Percentiles rank a stretch among this genome's conserved stretches.
phyloP scores from a whole-genome alignment of 2,329 filamentous ascomycete genomes.

The Xylaria multiplex region DNA sequence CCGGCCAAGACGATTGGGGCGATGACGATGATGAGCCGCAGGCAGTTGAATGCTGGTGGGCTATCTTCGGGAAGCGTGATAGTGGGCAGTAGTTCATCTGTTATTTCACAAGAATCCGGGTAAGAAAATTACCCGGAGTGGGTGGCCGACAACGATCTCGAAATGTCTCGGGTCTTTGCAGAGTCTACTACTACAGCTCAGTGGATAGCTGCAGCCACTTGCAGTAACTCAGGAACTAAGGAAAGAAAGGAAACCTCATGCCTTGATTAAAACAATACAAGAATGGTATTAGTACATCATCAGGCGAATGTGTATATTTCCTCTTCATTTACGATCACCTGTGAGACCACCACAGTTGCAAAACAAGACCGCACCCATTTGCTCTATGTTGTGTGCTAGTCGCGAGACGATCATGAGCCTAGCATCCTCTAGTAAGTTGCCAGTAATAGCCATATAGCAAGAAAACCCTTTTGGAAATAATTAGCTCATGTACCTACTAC shows the following conservation, averaged over 20 bases:
- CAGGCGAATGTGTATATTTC: not conserved
- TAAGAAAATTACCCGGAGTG: too few relatives aligned
- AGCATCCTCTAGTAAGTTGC: not conserved
- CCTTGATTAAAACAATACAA: too few relatives aligned
- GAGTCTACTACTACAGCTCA: too few relatives aligned
- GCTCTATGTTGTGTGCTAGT: not conserved
- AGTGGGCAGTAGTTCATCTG: not conserved
- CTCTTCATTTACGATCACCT: not conserved
- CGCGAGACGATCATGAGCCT: not conserved
- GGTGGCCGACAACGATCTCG: too few relatives aligned
- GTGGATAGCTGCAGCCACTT: too few relatives aligned
- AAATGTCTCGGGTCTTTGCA: too few relatives aligned
- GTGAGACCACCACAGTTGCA: not conserved
- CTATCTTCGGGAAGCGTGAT: constrained; percentile 59
- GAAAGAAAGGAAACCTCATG: too few relatives aligned
- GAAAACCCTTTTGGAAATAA: too few relatives aligned
- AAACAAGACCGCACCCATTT: not conserved
- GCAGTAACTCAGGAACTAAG: too few relatives aligned
- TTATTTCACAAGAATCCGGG: too few relatives aligned
- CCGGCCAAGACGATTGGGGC: constrained; percentile 81
- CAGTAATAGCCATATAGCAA: too few relatives aligned
- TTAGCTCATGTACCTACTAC: too few relatives aligned
- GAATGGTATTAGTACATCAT: not conserved
- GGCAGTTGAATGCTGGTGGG: constrained; percentile 75
- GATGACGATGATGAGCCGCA: constrained; percentile 59